These are phyloP conservation scores for Barbarea vulgaris DNA, from an alignment of 345 rosid genomes.

Conservation along the genomic window DNA sequence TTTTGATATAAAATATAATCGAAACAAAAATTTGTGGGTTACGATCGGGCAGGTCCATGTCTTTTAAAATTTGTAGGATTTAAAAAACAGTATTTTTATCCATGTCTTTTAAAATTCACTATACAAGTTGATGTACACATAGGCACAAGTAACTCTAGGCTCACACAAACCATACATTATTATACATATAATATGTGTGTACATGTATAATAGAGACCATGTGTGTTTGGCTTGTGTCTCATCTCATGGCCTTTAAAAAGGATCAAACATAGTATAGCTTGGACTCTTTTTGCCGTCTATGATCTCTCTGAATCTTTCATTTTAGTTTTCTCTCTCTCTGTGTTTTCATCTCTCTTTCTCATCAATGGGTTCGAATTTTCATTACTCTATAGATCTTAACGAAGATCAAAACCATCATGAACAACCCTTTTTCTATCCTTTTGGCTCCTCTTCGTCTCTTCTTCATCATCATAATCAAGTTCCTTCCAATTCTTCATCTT, in stretches of 20 bases:
- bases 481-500: conserved; percentile 42
- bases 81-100: not conserved
- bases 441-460: conserved; percentile 40
- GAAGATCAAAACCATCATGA: conserved; percentile 54
- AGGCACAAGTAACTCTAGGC: conserved; percentile 13
- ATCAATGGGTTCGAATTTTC: conserved; percentile 49
- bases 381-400: conserved; percentile 62
- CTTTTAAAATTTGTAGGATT: conserved; percentile 22
- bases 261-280: conserved; percentile 37
- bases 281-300: conserved; percentile 43
- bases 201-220: not conserved
- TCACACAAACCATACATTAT: conserved; percentile 15
- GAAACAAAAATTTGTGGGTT: not conserved
- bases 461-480: conserved; percentile 36
- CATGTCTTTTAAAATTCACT: conserved; percentile 25
- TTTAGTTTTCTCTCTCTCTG: conserved; percentile 25
- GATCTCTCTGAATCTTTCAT: conserved; percentile 34
- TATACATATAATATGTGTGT: not conserved
- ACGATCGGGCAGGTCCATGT: not conserved
- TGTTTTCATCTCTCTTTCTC: conserved; percentile 29
- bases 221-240: conserved; percentile 38
- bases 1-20: not conserved
- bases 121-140: conserved; percentile 29
- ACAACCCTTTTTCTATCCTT: conserved; percentile 41
- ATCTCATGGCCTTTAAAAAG: conserved; percentile 35